Evolutionary conservation across 768 basidiomycete species (phyloP).

Genomic region (Ephemerocybe angulata): DNA sequence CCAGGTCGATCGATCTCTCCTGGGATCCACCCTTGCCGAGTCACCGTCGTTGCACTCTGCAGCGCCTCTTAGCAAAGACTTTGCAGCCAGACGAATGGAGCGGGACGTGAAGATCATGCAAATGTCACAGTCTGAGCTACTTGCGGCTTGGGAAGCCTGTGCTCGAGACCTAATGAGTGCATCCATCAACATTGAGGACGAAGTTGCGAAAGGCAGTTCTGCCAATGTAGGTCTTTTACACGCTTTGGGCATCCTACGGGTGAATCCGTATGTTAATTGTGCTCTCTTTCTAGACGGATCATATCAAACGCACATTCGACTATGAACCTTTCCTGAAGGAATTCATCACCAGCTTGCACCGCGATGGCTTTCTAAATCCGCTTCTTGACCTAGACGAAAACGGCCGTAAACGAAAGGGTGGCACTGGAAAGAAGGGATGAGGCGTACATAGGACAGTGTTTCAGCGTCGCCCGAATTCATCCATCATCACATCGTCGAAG

Average conservation of each 20-base stretch:
- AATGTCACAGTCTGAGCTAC: constrained; percentile 35
- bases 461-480: not conserved
- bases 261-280: not conserved
- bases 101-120: constrained; percentile 42
- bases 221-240: constrained; percentile 39
- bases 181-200: constrained; percentile 46
- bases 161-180: constrained; percentile 37
- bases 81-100: constrained; percentile 42
- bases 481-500: not conserved
- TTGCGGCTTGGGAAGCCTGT: constrained; percentile 45
- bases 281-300: constrained; percentile 41
- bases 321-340: constrained; percentile 58
- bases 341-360: constrained; percentile 40
- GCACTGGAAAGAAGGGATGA: constrained; percentile 1
- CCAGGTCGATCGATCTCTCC: constrained; percentile 40
- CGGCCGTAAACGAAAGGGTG: constrained; percentile 20
- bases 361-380: constrained; percentile 44
- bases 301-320: constrained; percentile 56
- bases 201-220: constrained; percentile 38
- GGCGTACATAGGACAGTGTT: not conserved
- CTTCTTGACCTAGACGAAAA: constrained; percentile 37
- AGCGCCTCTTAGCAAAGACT: constrained; percentile 38
- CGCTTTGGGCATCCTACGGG: not conserved
- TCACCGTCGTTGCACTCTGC: constrained; percentile 19
- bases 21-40: constrained; percentile 20